A percentile compares a stretch with the other conserved stretches of the same genome.
Evolutionary conservation across 257 asterid species (phyloP).

Genomic region (Solanum phureja): DNA sequence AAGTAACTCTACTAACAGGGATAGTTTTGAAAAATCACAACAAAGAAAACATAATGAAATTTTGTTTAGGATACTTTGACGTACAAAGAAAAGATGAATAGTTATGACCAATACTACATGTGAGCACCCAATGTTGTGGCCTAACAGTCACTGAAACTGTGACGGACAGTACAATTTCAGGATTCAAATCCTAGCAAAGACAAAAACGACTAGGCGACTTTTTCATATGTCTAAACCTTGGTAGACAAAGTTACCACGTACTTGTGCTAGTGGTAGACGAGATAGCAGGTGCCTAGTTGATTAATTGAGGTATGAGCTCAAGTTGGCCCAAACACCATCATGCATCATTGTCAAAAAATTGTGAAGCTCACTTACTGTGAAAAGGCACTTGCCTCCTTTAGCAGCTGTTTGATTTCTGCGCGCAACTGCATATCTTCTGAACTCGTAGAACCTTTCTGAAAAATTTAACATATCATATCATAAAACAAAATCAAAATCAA

Average conservation of each 20-base stretch:
- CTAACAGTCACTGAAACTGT: background rate
- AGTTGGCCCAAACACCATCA: background rate
- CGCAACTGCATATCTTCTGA: slow-evolving; percentile 37
- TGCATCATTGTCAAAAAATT: background rate
- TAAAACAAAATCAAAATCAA: background rate
- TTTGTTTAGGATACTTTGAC: background rate
- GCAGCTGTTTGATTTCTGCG: slow-evolving; percentile 60
- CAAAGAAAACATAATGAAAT: background rate
- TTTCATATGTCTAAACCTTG: background rate
- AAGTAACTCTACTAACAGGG: background rate
- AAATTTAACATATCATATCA: background rate
- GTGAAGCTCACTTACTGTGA: slow-evolving; percentile 49
- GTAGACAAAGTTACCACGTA: background rate
- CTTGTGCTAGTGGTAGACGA: background rate
- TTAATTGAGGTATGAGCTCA: background rate
- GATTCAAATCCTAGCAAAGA: background rate
- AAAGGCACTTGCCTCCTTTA: slow-evolving; percentile 63
- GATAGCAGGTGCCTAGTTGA: background rate
- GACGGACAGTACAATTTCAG: background rate
- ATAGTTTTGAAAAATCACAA: background rate
- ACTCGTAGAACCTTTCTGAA: slow-evolving; percentile 39
- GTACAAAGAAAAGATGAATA: background rate
- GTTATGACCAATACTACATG: background rate
- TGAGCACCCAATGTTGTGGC: background rate
- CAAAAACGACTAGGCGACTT: background rate